Base-by-base conservation (phyloP, 441 rosid species). In the Manihot esculenta region DNA sequence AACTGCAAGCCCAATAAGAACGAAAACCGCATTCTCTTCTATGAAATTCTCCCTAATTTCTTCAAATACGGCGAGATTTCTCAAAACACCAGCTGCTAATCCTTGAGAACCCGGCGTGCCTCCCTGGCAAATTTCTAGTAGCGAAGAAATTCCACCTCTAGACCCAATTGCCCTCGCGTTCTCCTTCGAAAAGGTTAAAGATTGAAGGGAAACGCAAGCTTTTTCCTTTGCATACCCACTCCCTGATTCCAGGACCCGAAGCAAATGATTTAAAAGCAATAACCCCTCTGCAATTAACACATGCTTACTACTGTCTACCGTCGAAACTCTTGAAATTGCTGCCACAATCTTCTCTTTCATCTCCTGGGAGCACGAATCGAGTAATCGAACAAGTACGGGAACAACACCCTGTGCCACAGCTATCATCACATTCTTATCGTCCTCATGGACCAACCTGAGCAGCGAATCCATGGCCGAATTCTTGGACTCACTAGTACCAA, bases 51-150 rank as follows among this genome's bases (percentile, higher is more conserved):
- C 92, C 78, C 68, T 87, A 20, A 77, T 85, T 71, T 94, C 98
- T 6, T 49, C 45, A 47, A 87, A 81, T 0, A 67, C 74, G 10
- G 98, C 91, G 2, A 94, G 78, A 64, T 88, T 92, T 72, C 85
- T 85, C 83, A 94, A 78, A 9, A 92, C 99, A 3, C 92, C 94
- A 1, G 94, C 94, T 0, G 98, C 99, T 59, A 86, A 88, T 54
- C 85, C 97, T 64, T 90, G 99, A 0, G 98, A 88, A 35, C 85
- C 89, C 4, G 97, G 97, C 1, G 93, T 94, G 7, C 99, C 98
- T 0, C 3, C 62, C 9, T 57, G 62, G 62, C 62, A 57, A 76
- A 90, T 92, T 68, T 92, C 93, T 56, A 94, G 70, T 0, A 94
- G 78, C 47, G 97, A 87, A 13, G 91, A 88, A 80, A 94, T 82